A percentile compares a stretch with the other conserved stretches of the same genome.
Evolutionary conservation across 75 land plant genomes (phyloP).

Genomic region (Picea sitchensis): DNA sequence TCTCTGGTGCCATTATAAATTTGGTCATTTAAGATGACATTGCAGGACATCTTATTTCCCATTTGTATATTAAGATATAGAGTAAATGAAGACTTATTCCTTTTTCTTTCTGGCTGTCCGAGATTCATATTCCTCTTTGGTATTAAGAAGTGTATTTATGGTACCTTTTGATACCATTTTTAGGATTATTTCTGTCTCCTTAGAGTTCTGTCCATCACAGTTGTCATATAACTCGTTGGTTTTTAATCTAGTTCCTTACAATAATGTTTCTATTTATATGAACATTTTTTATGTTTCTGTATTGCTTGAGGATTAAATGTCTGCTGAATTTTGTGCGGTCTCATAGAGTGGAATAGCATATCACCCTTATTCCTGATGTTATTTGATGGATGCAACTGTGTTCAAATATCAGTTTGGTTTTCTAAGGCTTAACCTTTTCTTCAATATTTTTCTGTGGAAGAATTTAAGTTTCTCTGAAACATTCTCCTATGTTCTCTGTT

Average conservation of each 20-base stretch:
- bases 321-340: neutral
- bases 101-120: neutral
- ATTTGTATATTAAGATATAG: neutral
- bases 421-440: neutral
- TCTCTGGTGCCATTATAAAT: neutral
- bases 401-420: neutral
- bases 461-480: neutral
- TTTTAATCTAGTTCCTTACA: conserved; percentile 1
- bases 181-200: neutral
- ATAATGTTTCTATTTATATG: neutral
- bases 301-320: neutral
- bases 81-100: neutral
- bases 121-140: neutral
- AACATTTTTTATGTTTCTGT: neutral
- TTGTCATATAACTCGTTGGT: neutral
- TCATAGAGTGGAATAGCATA: neutral
- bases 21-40: neutral
- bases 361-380: neutral
- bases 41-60: neutral
- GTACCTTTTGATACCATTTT: neutral
- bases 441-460: conserved; percentile 1
- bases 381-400: conserved; percentile 1
- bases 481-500: neutral
- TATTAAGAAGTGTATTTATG: neutral
- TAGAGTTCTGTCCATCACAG: neutral